Evolutionary conservation across 2,329 filamentous ascomycete species (phyloP), one percentile per base, ranked within the genome.

Genomic region (Alternaria longipes): DNA sequence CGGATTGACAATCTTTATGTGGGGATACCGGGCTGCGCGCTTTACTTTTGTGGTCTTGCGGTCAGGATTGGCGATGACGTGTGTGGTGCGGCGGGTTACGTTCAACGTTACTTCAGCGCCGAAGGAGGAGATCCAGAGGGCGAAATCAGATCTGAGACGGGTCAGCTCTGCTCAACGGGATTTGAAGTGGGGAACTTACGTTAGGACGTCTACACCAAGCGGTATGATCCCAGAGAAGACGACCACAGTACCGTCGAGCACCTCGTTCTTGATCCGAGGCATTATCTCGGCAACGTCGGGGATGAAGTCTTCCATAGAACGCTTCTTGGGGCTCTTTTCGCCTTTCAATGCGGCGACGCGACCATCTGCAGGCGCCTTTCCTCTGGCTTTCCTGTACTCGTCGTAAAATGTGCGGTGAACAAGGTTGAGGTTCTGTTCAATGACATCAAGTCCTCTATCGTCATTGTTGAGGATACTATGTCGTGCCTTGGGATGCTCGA

Each of bases 181-280:
- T 18, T 24, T 36, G 32, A 14, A 16, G 16, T 12, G 12, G 5
- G 4, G 12, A 5, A 75, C 78, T 78, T 78, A 85, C 84, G 76
- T 80, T 72, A 91, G 87, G 34, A 94, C 88, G 70, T 94, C 90
- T 38, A 91, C 87, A 5, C 91, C 92, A 1, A 97, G 82, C 0
- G 94, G 94, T 3, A 98, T 89, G 3, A 99, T 89, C 0, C 95
- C 95, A 0, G 94, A 97, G 66, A 98, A 90, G 5, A 97, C 94
- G 59, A 99, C 87, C 5, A 89, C 87, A 11, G 91, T 88, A 14
- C 89, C 91, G 22, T 85, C 86, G 0, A 99, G 87, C 2, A 96
- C 91, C 55, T 85, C 85, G 1, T 84, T 82, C 81, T 98, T 98
- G 75, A 98, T 88, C 47, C 85, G 81, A 40, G 92, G 91, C 80